Evolutionary conservation across 2,329 filamentous ascomycete genomes (phyloP), one percentile per base, ranked within the genome.

Genomic region (Aspergillus arachidicola): DNA sequence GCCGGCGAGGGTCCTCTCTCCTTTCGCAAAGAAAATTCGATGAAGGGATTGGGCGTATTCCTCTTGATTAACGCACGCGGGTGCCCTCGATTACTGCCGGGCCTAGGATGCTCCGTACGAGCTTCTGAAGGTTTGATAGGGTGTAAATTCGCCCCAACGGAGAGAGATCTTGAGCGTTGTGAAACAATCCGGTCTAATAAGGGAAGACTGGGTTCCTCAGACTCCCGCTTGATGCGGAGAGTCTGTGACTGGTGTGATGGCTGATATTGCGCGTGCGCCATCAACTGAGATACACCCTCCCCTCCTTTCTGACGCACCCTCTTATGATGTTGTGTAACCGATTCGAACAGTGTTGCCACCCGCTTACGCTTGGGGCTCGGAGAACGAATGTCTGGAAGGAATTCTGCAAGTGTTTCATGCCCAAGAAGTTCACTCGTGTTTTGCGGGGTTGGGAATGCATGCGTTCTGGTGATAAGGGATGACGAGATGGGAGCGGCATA

Each of bases 351-450:
- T 1, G 73, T 79, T 45, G 76, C 75, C n/a, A 80, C 76, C 41
- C 78, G 74, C 67, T 80, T 80, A 50, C 79, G 73, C 64, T 80
- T 81, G 3, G 78, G 78, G 51, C 77, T 80, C 5, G 77, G 77
- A 1, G 78, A 78, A 58, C 72, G 71, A 16, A 75, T 65, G 61
- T 79, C 76, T 3, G 74, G 76, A 16, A 80, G 71, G 51, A 80
- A 80, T 46, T 79, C 72, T 19, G 74, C 75, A 65, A 67, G 64
- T 58, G 66, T 59, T 38, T 64, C 69, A 63, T 67, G 43, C 10
- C 58, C 59, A 38, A 41, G 30, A 45, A 61, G 36, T 26, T 59
- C 62, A 28, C 67, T 58, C 7, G 70, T 59, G 56, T 70, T 75
- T n/a, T 63, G 64, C 6, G 75, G 77, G 23, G 74, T 72, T 23